Evolutionary conservation across 305 asterid genomes (phyloP).

Genomic region (Rubia peregrina): DNA sequence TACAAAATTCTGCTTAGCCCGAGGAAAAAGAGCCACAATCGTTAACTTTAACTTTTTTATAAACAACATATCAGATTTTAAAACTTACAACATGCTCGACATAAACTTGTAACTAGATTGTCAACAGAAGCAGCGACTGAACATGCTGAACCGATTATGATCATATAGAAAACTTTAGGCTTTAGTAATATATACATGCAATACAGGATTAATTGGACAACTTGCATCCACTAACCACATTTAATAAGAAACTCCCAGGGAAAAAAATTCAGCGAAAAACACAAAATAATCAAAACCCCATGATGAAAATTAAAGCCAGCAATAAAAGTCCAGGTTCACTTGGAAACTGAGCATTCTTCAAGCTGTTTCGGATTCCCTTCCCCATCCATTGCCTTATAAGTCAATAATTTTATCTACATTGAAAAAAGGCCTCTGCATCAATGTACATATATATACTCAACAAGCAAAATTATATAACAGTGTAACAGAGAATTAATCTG

Average conservation of each 20-base stretch:
- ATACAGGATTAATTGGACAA: neutral
- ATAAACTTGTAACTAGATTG: neutral
- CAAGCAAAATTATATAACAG: neutral
- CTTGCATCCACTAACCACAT: neutral
- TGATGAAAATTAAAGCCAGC: neutral
- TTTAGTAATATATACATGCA: neutral
- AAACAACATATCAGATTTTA: neutral
- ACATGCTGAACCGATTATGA: neutral
- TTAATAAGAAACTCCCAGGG: neutral
- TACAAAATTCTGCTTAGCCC: neutral
- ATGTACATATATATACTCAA: neutral
- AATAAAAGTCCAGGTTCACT: slow-evolving; percentile 8
- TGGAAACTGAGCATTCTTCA: slow-evolving; percentile 25
- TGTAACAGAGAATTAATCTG: neutral
- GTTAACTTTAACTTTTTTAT: neutral
- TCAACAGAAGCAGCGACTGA: neutral
- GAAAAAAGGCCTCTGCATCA: neutral
- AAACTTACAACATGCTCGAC: neutral
- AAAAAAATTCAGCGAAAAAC: neutral
- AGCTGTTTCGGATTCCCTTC: slow-evolving; percentile 20
- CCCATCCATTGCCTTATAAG: slow-evolving; percentile 12
- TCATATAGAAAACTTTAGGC: neutral
- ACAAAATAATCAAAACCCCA: neutral
- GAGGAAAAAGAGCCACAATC: neutral
- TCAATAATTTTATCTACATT: neutral